phyloP scores from a whole-genome alignment of 2,329 filamentous ascomycete species.

The Aschersonia sp. region DNA sequence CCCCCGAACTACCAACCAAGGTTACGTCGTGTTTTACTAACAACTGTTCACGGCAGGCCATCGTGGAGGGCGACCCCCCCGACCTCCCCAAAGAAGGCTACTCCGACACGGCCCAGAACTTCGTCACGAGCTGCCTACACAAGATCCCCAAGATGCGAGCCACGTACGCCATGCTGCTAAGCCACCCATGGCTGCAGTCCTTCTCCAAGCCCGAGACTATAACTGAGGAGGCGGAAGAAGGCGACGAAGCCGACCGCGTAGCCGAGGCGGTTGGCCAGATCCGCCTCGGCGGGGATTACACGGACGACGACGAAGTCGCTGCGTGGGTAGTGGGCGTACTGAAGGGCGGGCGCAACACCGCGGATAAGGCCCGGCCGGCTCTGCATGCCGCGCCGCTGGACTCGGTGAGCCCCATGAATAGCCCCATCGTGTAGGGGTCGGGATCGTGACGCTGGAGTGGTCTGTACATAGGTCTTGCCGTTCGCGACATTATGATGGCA shows the following conservation, averaged over 20 bases:
- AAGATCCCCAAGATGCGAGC: conserved; percentile 87
- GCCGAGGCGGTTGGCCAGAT: conserved; percentile 30
- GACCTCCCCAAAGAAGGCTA: conserved; percentile 68
- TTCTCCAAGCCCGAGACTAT: conserved; percentile 67
- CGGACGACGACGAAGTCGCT: conserved; percentile 68
- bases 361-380: conserved; percentile 52
- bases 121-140: conserved; percentile 80
- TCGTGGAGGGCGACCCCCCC: conserved; percentile 93
- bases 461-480: too few relatives aligned
- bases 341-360: conserved; percentile 36
- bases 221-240: conserved; percentile 53
- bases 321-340: conserved; percentile 69
- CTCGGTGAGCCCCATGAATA: conserved; percentile 43
- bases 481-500: too few relatives aligned
- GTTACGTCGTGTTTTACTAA: conserved; percentile 1
- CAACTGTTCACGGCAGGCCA: conserved; percentile 47
- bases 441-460: background rate
- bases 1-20: background rate
- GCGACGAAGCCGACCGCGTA: conserved; percentile 29
- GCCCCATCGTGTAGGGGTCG: conserved; percentile 12
- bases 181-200: conserved; percentile 74
- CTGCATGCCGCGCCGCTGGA: conserved; percentile 80
- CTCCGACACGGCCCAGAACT: conserved; percentile 67
- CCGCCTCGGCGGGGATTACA: conserved; percentile 20
- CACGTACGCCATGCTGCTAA: conserved; percentile 80